A percentile compares a stretch with the other conserved stretches of the same genome.
Conservation (phyloP, 495 filamentous ascomycete species). For the Sphaerosporella brunnea region DNA sequence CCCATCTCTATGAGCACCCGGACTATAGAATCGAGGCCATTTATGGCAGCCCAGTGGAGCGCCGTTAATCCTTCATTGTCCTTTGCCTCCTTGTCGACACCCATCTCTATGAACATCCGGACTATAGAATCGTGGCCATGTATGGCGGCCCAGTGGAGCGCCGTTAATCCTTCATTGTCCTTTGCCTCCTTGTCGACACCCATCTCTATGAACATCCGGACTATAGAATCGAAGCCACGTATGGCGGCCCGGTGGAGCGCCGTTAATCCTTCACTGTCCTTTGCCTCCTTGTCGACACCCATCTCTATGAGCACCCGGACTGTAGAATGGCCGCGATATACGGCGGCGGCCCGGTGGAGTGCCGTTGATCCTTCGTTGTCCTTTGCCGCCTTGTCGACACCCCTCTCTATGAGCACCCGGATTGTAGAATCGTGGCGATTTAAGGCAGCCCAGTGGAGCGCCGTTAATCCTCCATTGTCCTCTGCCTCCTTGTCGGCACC, state of each 20-base stretch:
- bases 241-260: not conserved
- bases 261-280: not conserved
- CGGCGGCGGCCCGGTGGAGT: not conserved
- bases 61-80: not conserved
- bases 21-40: no score
- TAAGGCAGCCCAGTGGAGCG: not conserved
- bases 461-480: not conserved
- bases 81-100: not conserved
- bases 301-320: not conserved
- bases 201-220: not conserved
- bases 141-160: not conserved
- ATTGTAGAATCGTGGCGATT: not conserved
- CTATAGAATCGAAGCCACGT: not conserved
- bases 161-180: not conserved
- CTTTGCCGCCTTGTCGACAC: not conserved
- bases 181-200: not conserved
- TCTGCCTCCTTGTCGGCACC: not conserved
- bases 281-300: not conserved
- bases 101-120: not conserved
- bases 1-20: no score
- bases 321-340: not conserved
- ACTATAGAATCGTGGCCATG: not conserved
- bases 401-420: not conserved
- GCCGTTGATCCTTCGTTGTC: not conserved
- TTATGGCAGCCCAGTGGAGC: not conserved